These are phyloP conservation scores for Botrytis tulipae DNA, from an alignment of 2,329 filamentous ascomycete species.

Conservation along the genomic window DNA sequence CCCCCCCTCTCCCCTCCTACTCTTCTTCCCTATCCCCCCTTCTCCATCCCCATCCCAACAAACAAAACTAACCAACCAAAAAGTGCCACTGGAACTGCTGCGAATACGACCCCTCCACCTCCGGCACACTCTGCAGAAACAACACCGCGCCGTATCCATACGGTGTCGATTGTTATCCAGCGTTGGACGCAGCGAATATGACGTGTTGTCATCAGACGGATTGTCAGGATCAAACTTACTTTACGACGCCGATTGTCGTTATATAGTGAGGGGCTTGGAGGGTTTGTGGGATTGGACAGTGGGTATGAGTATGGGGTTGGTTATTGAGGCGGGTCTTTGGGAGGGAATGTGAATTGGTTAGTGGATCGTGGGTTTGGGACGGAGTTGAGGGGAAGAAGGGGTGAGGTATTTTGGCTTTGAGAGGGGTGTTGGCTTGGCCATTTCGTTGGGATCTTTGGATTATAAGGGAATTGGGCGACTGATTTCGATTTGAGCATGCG, in stretches of 20 bases:
- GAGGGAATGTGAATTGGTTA: background rate
- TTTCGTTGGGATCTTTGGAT: background rate
- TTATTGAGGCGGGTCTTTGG: background rate
- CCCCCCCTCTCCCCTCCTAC: too few species aligned
- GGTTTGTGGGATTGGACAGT: background rate
- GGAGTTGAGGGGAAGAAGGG: background rate
- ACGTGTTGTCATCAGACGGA: background rate
- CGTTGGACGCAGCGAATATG: background rate
- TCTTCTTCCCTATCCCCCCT: too few species aligned
- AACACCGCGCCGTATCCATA: background rate
- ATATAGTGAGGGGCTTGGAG: background rate
- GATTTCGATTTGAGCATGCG: background rate
- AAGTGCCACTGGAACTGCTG: slow-evolving; percentile 6
- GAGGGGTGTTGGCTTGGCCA: too few species aligned
- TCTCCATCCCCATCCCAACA: background rate
- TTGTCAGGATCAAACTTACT: background rate
- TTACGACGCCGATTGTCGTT: background rate
- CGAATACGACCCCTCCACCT: background rate
- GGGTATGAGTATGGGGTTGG: too few species aligned
- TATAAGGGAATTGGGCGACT: background rate
- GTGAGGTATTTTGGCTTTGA: background rate
- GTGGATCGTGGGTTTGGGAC: background rate
- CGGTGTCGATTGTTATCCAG: background rate
- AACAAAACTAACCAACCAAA: too few species aligned
- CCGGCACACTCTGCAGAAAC: background rate